A percentile compares a stretch with the other conserved stretches of the same genome.
These are phyloP conservation scores for Septoria linicola DNA, from an alignment of 2,329 filamentous ascomycete species.

Conservation along the genomic window DNA sequence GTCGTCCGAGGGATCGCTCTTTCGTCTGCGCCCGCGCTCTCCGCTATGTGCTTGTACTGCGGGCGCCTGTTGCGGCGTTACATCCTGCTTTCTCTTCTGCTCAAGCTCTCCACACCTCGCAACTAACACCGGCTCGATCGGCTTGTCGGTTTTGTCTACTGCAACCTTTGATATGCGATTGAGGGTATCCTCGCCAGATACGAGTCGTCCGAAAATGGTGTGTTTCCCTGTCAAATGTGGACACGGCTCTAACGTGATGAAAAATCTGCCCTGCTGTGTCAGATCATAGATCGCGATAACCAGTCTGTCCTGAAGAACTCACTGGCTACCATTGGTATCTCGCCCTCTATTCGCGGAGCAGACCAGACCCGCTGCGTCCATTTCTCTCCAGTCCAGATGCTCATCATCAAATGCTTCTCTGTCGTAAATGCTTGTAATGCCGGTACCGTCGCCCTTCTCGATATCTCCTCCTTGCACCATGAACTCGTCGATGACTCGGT, in stretches of 20 bases:
- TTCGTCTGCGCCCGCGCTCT: conserved; percentile 32
- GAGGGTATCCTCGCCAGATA: conserved; percentile 40
- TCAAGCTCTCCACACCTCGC: conserved; percentile 43
- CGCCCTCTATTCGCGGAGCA: conserved; percentile 45
- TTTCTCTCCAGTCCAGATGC: conserved; percentile 43
- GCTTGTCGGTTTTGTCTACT: conserved; percentile 42
- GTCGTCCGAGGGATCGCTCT: conserved; percentile 32
- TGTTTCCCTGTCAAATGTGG: conserved; percentile 45
- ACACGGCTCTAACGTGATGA: conserved; percentile 44
- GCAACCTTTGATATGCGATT: conserved; percentile 38
- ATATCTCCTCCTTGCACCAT: conserved; percentile 49
- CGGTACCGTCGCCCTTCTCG: conserved; percentile 43
- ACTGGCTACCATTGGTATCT: conserved; percentile 45
- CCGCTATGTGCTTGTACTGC: conserved; percentile 9
- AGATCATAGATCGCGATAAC: no score
- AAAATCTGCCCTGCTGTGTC: conserved; percentile 32
- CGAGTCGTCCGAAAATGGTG: conserved; percentile 43
- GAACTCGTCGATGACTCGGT: conserved; percentile 46
- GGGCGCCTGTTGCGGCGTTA: conserved; percentile 15
- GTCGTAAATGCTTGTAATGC: conserved; percentile 43
- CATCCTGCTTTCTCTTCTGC: conserved; percentile 33
- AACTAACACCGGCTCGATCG: conserved; percentile 40
- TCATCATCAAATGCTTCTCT: conserved; percentile 43
- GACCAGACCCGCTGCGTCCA: conserved; percentile 43
- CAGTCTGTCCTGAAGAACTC: conserved; percentile 1